A percentile compares a stretch with the other conserved stretches of the same genome.
phyloP scores from a whole-genome alignment of 2,329 filamentous ascomycete genomes.

The Pyrenochaeta sp. region DNA sequence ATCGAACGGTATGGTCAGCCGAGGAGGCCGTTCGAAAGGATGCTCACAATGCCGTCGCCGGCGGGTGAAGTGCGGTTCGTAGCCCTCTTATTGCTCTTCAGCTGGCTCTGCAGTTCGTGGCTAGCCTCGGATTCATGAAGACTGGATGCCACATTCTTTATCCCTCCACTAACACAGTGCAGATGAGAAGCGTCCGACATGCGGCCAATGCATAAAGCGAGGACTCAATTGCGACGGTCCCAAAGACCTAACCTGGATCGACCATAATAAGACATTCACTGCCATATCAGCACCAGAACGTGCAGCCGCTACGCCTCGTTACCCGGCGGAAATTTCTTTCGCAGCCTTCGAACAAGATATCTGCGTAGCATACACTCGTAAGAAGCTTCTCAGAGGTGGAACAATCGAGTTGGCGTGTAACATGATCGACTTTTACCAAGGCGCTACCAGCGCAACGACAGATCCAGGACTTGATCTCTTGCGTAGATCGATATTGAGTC shows the following conservation, averaged over 20 bases:
- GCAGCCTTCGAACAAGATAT: constrained; percentile 36
- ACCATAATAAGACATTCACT: constrained; percentile 14
- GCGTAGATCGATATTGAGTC: constrained; percentile 32
- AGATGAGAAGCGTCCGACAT: constrained; percentile 39
- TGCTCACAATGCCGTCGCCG: constrained; percentile 37
- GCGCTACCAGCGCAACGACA: not conserved
- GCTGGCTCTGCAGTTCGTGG: not conserved
- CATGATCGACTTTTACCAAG: constrained; percentile 20
- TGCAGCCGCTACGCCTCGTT: not conserved
- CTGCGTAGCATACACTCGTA: constrained; percentile 37
- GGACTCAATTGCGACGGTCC: constrained; percentile 35
- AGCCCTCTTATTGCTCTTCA: not conserved
- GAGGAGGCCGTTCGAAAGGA: constrained; percentile 40
- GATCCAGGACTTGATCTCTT: constrained; percentile 30
- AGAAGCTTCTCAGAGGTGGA: constrained; percentile 34
- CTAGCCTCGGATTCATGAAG: too few relatives aligned
- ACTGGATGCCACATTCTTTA: not conserved
- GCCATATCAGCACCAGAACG: not conserved
- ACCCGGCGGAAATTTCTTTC: constrained; percentile 20
- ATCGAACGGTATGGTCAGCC: constrained; percentile 31
- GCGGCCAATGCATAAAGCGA: constrained; percentile 35
- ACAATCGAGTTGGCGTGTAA: constrained; percentile 37
- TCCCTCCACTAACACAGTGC: constrained; percentile 1
- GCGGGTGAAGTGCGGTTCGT: constrained; percentile 41
- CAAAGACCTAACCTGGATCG: constrained; percentile 34